These are phyloP conservation scores for Forsythia suspensa DNA, from an alignment of 257 asterid species.

Conservation along the genomic window DNA sequence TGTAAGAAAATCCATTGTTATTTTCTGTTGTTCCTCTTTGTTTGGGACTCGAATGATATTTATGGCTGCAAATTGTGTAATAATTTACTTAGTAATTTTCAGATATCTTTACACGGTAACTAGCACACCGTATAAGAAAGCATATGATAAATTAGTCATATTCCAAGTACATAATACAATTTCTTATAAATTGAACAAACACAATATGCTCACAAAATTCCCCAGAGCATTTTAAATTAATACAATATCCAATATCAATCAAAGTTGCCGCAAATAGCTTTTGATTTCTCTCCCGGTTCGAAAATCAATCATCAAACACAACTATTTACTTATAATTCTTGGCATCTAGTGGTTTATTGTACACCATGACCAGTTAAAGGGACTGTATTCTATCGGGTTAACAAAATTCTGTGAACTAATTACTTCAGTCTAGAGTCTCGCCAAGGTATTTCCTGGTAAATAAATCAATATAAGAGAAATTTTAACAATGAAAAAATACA, in stretches of 20 bases:
- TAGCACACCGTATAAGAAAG: too few relatives aligned
- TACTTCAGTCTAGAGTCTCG: slow-evolving; percentile 6
- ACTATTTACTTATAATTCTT: neutral
- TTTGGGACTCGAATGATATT: neutral
- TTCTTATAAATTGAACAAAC: too few relatives aligned
- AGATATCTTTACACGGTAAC: too few relatives aligned
- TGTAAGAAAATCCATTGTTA: neutral
- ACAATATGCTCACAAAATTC: too few relatives aligned
- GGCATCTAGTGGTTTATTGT: slow-evolving; percentile 1
- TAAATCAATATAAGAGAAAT: neutral
- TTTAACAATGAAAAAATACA: neutral
- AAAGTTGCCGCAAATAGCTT: slow-evolving; percentile 2
- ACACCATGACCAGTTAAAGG: slow-evolving; percentile 6
- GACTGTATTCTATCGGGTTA: neutral
- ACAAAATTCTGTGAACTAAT: neutral
- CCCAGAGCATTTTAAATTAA: too few relatives aligned
- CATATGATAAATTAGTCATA: too few relatives aligned
- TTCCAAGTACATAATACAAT: too few relatives aligned
- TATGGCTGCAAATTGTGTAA: too few relatives aligned
- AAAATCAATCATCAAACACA: neutral
- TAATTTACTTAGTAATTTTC: too few relatives aligned
- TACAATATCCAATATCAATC: neutral
- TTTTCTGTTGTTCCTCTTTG: neutral
- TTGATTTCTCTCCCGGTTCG: neutral
- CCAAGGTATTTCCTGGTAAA: slow-evolving; percentile 15